phyloP scores from a whole-genome alignment of 2,329 filamentous ascomycete species.

The Podosphaera aphanis region DNA sequence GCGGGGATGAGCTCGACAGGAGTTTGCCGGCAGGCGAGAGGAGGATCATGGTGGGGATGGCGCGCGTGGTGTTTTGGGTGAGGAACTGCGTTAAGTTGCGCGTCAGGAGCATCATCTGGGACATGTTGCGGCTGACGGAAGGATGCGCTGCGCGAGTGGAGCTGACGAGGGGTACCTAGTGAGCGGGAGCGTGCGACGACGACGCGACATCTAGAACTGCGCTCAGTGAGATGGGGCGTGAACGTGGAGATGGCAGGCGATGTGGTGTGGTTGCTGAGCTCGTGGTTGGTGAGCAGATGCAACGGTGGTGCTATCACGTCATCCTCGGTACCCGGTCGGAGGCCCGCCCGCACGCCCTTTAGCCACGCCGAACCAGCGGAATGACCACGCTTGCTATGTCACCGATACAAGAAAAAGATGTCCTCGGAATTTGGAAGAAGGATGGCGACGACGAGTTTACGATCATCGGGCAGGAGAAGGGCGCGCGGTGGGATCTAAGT shows the following conservation, averaged over 20 bases:
- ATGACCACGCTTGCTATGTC: neutral
- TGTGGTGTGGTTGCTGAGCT: neutral
- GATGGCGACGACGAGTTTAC: neutral
- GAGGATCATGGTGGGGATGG: constrained; percentile 35
- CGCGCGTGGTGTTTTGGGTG: constrained; percentile 28
- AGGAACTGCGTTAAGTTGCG: constrained; percentile 41
- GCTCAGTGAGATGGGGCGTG: neutral
- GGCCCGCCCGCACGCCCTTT: no score
- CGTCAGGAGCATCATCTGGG: constrained; percentile 28
- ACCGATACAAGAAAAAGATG: neutral
- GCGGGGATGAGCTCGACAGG: constrained; percentile 33
- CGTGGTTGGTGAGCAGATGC: no score
- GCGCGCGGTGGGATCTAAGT: neutral
- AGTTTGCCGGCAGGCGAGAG: constrained; percentile 37
- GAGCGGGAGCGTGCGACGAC: neutral
- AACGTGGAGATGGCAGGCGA: neutral
- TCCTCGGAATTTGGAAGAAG: neutral
- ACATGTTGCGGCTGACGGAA: constrained; percentile 2
- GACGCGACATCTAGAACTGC: neutral
- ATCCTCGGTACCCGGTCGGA: neutral
- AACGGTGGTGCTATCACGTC: neutral
- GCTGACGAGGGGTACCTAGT: neutral
- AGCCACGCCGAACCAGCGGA: neutral
- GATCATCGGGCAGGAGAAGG: neutral
- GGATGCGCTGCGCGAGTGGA: neutral